These are phyloP conservation scores for Raphanus raphanistrum DNA, from an alignment of 345 rosid genomes.

Conservation along the genomic window DNA sequence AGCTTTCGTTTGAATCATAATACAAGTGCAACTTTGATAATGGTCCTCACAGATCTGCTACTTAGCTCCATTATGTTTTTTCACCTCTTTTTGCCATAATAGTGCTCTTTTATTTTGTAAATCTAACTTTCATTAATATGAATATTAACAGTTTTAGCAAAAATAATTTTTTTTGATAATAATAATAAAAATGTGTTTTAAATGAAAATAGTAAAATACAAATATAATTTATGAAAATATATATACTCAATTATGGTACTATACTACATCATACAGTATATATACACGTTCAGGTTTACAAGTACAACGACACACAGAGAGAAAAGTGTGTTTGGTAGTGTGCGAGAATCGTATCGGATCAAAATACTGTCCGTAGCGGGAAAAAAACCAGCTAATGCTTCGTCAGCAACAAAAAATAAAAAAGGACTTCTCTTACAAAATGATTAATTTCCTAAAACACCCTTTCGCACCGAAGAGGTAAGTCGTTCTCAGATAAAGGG, in stretches of 20 bases:
- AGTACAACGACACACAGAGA: neutral
- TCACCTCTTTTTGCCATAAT: no score
- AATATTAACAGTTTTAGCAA: no score
- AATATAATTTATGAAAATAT: neutral
- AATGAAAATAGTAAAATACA: neutral
- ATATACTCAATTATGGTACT: neutral
- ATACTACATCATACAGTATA: neutral
- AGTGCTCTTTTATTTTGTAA: no score
- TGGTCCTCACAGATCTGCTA: no score
- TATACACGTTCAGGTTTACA: neutral
- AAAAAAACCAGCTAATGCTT: constrained; percentile 19
- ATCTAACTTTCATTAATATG: no score
- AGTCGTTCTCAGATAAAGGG: neutral
- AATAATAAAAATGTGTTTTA: neutral
- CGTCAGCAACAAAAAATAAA: neutral
- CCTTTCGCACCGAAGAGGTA: neutral
- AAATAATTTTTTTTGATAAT: no score
- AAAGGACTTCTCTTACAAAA: neutral
- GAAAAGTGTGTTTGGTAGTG: neutral
- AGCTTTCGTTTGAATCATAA: neutral
- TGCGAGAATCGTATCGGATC: constrained; percentile 26
- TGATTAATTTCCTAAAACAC: neutral
- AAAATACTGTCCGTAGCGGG: constrained; percentile 18
- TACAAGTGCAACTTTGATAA: no score
- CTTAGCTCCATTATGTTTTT: no score